These are phyloP conservation scores for Lasiosphaeria miniovina DNA, from an alignment of 495 filamentous ascomycete species.

Conservation along the genomic window DNA sequence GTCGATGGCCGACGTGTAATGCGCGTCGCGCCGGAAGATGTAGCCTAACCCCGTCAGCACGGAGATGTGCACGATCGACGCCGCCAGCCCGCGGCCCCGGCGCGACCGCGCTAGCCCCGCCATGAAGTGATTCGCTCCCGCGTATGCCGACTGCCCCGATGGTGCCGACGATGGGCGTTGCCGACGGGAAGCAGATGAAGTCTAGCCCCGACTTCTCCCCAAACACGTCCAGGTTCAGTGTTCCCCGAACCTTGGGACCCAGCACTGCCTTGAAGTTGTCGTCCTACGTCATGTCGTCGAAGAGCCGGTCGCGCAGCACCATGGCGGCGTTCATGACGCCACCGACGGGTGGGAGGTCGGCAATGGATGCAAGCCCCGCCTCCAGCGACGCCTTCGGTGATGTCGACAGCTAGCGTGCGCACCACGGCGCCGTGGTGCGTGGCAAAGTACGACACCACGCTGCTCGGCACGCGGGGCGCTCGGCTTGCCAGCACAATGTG, in stretches of 20 bases:
- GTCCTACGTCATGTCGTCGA: conserved; percentile 9
- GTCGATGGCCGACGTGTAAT: neutral
- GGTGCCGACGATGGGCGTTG: conserved; percentile 45
- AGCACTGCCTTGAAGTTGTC: conserved; percentile 5
- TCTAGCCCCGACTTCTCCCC: conserved; percentile 36
- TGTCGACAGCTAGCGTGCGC: conserved; percentile 1
- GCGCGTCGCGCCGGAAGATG: conserved; percentile 14
- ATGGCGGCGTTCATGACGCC: conserved; percentile 21
- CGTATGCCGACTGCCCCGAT: conserved; percentile 57
- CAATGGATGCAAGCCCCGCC: neutral
- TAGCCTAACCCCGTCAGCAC: conserved; percentile 46
- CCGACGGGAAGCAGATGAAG: conserved; percentile 51
- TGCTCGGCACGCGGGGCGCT: neutral
- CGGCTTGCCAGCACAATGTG: conserved; percentile 45
- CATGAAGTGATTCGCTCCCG: conserved; percentile 56
- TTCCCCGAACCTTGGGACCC: conserved; percentile 36
- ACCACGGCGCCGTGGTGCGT: neutral
- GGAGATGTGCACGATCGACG: conserved; percentile 43
- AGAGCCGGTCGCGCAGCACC: conserved; percentile 13
- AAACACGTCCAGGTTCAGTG: conserved; percentile 39
- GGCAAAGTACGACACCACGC: neutral
- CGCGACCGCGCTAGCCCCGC: conserved; percentile 35
- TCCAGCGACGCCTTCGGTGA: neutral
- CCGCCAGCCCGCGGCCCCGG: conserved; percentile 32
- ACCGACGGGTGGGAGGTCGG: conserved; percentile 15